Evolutionary conservation across 73 alveolate species (phyloP).

Genomic region (Stentor roeselii): DNA sequence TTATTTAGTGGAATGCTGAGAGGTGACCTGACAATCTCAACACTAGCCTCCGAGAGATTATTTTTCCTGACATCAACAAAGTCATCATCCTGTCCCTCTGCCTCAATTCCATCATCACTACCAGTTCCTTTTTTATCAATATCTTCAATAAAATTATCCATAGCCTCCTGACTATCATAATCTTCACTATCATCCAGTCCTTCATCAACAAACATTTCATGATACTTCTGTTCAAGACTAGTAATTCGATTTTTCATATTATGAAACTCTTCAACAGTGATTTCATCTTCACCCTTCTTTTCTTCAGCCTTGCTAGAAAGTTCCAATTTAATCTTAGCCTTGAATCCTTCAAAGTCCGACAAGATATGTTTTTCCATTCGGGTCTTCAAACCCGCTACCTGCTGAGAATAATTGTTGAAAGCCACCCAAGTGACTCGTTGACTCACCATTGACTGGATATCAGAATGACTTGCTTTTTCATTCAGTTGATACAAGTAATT

Average conservation of each 20-base stretch:
- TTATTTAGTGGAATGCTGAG: background rate
- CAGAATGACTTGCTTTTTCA: background rate
- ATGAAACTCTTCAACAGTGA: background rate
- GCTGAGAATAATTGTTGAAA: background rate
- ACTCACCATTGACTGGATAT: background rate
- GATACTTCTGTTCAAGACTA: constrained; percentile 14
- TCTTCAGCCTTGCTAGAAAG: background rate
- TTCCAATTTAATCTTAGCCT: constrained; percentile 3
- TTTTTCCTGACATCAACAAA: background rate
- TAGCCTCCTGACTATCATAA: constrained; percentile 12
- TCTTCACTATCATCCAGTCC: background rate
- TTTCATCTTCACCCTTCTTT: background rate
- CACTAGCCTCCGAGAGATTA: background rate
- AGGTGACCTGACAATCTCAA: background rate
- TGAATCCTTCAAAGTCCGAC: constrained; percentile 18
- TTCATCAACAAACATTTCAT: constrained; percentile 10
- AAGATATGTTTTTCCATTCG: constrained; percentile 8
- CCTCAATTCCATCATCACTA: background rate
- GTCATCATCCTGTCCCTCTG: background rate
- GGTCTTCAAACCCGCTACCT: background rate
- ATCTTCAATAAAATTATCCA: constrained; percentile 10
- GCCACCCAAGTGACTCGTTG: constrained; percentile 15
- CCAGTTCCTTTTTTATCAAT: background rate
- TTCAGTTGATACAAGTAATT: background rate
- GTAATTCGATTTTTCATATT: background rate